Evolutionary conservation across 139 green algal species (phyloP), one percentile per base, ranked within the genome.

Genomic region (Chlorella sp.): DNA sequence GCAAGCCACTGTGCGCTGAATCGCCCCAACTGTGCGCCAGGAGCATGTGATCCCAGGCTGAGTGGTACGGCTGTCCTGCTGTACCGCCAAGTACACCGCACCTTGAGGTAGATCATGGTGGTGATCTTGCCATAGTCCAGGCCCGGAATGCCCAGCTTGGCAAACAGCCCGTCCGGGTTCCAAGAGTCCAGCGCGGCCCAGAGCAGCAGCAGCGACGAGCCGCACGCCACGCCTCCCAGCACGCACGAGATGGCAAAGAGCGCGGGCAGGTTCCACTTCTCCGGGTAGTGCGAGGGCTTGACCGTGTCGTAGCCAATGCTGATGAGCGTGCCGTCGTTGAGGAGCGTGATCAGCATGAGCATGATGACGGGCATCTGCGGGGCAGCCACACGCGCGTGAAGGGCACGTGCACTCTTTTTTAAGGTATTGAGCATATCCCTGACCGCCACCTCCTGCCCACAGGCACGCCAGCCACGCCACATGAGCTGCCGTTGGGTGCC

Each of bases 261-360:
- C 22, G 82, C 83, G 59, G 62, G 71, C 0, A 88, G 79, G 70
- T 93, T 88, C 89, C 88, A 92, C 76, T 92, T 93, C 81, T 94
- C 91, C 24, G 91, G 90, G 60, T 83, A 77, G 55, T 87, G 67
- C 23, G 81, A 89, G 42, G 90, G 82, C 31, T 83, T 80, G 22
- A 95, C 91, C 59, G 88, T 73, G 80, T 96, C 91, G 78, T 96
- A 96, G 60, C 84, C 91, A 36, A 96, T 84, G 22, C 88, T 90
- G 83, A 95, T 96, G 51, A 94, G 83, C 5, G 87, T 92, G 72
- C 91, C 91, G 75, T 96, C 91, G 77, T 96, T 96, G n/a, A 96
- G 87, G 65, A 96, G 55, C 31, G 91, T 96, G 89, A 96, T 96
- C 60, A 95, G 83, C 69, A 96, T 91, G 23, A 96, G 86, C 80